Percentiles rank a stretch among this genome's conserved stretches.
phyloP scores from a whole-genome alignment of 176 grass and related monocot species.

The Oryza australiensis region DNA sequence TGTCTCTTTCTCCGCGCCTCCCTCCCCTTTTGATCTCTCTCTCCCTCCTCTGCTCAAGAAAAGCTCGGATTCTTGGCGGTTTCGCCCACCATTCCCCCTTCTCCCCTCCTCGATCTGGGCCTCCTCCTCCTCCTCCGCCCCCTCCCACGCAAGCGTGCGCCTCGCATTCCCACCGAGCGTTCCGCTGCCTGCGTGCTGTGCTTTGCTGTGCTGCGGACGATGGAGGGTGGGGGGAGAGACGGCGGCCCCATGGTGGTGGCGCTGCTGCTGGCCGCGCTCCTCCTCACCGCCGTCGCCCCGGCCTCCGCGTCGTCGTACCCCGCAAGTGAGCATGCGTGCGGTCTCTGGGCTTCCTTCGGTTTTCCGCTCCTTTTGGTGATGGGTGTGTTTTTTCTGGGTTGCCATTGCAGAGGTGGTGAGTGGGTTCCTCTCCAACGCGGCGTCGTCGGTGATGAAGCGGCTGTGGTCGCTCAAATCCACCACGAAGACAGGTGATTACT shows the following conservation, averaged over 20 bases:
- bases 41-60: constrained; percentile 17
- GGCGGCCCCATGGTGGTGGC: constrained; percentile 17
- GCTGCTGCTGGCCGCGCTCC: constrained; percentile 44
- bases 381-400: neutral
- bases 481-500: constrained; percentile 57
- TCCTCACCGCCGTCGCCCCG: constrained; percentile 26
- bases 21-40: constrained; percentile 33
- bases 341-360: neutral
- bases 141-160: constrained; percentile 40
- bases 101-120: constrained; percentile 51
- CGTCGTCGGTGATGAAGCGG: constrained; percentile 61
- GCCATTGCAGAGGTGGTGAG: constrained; percentile 61
- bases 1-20: constrained; percentile 39
- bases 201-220: neutral
- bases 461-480: constrained; percentile 84
- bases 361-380: neutral
- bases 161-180: constrained; percentile 17
- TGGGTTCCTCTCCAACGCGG: constrained; percentile 69
- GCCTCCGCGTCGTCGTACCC: constrained; percentile 57
- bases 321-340: constrained; percentile 14
- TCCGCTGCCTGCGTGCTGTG: neutral
- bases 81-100: neutral
- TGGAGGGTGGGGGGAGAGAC: constrained; percentile 15
- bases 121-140: constrained; percentile 15
- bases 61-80: constrained; percentile 48